A percentile compares a stretch with the other conserved stretches of the same genome.
Evolutionary conservation across 805 yeast species (phyloP).

Genomic region (Lipomyces sp.): DNA sequence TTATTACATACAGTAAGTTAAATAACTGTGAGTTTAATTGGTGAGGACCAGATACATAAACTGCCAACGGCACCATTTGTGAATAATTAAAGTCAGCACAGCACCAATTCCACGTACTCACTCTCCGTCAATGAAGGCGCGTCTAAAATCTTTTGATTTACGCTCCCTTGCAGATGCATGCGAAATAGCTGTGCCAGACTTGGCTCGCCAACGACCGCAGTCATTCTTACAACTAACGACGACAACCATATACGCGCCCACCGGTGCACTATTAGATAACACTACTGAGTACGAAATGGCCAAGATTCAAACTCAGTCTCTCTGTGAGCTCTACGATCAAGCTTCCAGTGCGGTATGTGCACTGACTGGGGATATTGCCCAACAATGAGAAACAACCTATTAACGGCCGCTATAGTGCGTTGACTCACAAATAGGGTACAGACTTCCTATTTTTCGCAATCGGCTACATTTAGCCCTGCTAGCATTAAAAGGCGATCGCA

Average conservation of each 20-base stretch:
- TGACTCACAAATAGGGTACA: neutral
- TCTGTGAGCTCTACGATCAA: slow-evolving; percentile 6
- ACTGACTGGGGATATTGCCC: neutral
- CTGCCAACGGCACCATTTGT: neutral
- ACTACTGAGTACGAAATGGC: neutral
- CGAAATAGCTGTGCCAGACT: neutral
- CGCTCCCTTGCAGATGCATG: neutral
- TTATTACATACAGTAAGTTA: neutral
- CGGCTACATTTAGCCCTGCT: neutral
- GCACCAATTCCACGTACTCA: neutral
- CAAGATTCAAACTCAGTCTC: neutral
- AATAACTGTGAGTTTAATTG: neutral
- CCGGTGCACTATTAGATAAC: neutral
- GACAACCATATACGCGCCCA: neutral
- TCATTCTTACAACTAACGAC: slow-evolving; percentile 6
- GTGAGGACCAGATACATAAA: neutral
- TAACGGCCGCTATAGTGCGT: neutral
- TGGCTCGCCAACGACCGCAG: neutral
- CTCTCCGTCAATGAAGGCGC: neutral
- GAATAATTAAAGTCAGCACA: neutral
- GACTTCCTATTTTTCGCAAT: slow-evolving; percentile 1
- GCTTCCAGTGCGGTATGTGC: slow-evolving; percentile 5
- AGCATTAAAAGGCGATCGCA: neutral
- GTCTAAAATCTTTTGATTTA: neutral
- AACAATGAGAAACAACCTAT: neutral